Conservation (phyloP, 2,329 filamentous ascomycete genomes). For the Pezicula carpinea region DNA sequence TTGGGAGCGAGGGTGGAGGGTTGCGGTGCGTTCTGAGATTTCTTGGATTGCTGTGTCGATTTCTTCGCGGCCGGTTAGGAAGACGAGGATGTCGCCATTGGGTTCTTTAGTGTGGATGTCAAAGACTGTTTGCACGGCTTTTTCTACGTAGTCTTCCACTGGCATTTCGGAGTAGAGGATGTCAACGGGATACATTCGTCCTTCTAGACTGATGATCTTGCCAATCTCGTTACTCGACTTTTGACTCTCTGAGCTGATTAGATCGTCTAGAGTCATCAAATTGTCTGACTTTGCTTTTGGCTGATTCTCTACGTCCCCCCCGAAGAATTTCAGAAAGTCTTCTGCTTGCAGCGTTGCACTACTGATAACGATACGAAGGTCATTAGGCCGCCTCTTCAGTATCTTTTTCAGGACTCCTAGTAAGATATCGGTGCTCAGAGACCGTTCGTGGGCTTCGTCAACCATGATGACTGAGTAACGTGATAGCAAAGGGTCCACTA, state of each 20-base stretch:
- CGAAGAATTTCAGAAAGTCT: constrained; percentile 77
- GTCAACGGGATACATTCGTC: constrained; percentile 84
- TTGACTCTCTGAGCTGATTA: constrained; percentile 19
- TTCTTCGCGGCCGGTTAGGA: constrained; percentile 88
- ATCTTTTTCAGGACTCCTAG: constrained; percentile 92
- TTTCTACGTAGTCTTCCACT: constrained; percentile 81
- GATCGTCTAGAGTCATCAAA: constrained; percentile 33
- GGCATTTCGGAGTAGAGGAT: constrained; percentile 74
- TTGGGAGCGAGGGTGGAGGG: constrained; percentile 54
- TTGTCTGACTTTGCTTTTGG: constrained; percentile 25
- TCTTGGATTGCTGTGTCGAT: constrained; percentile 80
- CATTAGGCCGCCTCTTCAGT: constrained; percentile 63
- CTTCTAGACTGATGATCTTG: constrained; percentile 78
- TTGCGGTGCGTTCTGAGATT: constrained; percentile 66
- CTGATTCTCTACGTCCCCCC: constrained; percentile 30
- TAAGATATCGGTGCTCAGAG: constrained; percentile 85
- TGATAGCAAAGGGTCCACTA: constrained; percentile 86
- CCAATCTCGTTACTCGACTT: constrained; percentile 33
- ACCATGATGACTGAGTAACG: constrained; percentile 97
- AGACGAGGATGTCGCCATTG: constrained; percentile 84
- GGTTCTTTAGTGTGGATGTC: constrained; percentile 80
- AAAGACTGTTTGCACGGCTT: constrained; percentile 76
- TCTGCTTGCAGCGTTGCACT: constrained; percentile 92
- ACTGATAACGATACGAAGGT: constrained; percentile 84
- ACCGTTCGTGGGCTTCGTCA: constrained; percentile 93